Evolutionary conservation across 2,329 filamentous ascomycete genomes (phyloP).

Genomic region (Periconia digitata): DNA sequence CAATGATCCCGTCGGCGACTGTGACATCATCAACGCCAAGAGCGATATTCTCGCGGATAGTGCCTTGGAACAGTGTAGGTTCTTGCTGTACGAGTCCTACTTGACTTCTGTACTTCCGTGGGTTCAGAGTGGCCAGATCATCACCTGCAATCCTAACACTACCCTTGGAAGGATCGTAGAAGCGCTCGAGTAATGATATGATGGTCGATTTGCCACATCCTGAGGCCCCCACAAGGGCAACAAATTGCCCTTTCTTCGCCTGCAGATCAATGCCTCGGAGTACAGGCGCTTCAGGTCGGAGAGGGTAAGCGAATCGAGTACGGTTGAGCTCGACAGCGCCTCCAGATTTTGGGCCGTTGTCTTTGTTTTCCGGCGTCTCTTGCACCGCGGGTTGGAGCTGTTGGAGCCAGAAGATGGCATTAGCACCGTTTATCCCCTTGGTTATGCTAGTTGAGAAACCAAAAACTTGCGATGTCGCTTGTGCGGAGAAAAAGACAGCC

Average conservation of each 20-base stretch:
- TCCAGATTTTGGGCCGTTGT: conserved; percentile 5
- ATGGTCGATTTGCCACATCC: conserved; percentile 71
- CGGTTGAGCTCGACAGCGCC: conserved; percentile 56
- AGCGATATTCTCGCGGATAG: conserved; percentile 82
- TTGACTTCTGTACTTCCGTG: conserved; percentile 77
- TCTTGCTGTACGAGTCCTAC: conserved; percentile 91
- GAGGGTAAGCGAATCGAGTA: conserved; percentile 90
- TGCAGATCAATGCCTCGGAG: conserved; percentile 54
- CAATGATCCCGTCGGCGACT: background rate
- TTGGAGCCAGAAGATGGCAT: conserved; percentile 46
- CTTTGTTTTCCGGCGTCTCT: conserved; percentile 24
- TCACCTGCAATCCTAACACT: conserved; percentile 4
- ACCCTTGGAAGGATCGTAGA: conserved; percentile 9
- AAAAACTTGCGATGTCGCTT: conserved; percentile 86
- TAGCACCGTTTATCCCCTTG: conserved; percentile 81
- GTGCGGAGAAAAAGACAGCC: conserved; percentile 81
- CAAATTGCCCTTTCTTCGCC: conserved; percentile 11
- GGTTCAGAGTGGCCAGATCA: background rate
- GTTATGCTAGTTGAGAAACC: conserved; percentile 93
- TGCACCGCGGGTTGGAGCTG: conserved; percentile 34
- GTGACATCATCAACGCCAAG: conserved; percentile 47
- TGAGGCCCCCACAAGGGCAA: conserved; percentile 14
- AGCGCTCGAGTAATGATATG: conserved; percentile 56
- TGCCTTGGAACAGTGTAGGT: conserved; percentile 86
- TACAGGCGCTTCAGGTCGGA: conserved; percentile 74